Evolutionary conservation across 257 asterid species (phyloP).

Genomic region (Solanum stenotomum): DNA sequence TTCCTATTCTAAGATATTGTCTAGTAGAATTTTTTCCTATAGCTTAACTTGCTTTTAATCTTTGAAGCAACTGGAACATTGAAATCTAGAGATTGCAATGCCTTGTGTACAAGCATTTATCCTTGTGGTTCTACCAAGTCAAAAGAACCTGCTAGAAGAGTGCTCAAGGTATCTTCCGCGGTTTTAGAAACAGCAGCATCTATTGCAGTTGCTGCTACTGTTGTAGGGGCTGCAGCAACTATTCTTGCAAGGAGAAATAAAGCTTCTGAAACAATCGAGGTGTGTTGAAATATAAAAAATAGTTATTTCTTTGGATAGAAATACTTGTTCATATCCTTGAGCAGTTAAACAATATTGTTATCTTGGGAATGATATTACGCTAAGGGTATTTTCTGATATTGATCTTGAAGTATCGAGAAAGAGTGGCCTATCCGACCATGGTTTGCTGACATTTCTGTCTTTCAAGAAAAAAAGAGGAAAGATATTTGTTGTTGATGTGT

Average conservation of each 20-base stretch:
- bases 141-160: conserved; percentile 8
- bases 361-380: neutral
- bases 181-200: conserved; percentile 66
- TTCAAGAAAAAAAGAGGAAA: too few relatives aligned
- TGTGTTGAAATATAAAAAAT: conserved; percentile 1
- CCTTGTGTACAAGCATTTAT: conserved; percentile 7
- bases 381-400: neutral
- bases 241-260: conserved; percentile 44
- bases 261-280: conserved; percentile 37
- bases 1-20: neutral
- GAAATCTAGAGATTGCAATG: conserved; percentile 1
- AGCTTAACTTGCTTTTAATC: neutral
- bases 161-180: conserved; percentile 24
- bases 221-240: conserved; percentile 67
- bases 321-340: neutral
- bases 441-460: too few relatives aligned
- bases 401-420: neutral
- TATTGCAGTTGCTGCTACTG: conserved; percentile 51
- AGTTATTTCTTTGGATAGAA: neutral
- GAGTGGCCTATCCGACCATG: too few relatives aligned
- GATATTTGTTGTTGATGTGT: too few relatives aligned
- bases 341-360: neutral
- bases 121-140: conserved; percentile 4
- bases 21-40: neutral
- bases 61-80: conserved; percentile 1